A percentile compares a stretch with the other conserved stretches of the same genome.
Conservation (phyloP, 78 protist genomes). For the Neovahlkampfia damariscottae region DNA sequence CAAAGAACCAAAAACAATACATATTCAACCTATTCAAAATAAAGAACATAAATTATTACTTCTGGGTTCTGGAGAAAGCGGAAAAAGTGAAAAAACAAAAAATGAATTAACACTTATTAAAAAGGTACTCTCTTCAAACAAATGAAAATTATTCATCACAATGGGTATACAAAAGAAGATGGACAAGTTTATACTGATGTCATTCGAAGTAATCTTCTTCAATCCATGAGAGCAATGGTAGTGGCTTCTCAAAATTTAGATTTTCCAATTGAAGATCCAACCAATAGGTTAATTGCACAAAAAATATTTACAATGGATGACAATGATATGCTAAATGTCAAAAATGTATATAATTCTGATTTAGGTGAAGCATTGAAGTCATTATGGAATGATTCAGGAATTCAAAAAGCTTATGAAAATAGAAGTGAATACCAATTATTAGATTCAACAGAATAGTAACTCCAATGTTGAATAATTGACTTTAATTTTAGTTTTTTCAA, state of each 20-base stretch:
- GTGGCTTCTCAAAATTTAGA: background rate
- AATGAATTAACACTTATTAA: background rate
- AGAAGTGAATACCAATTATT: background rate
- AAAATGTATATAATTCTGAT: background rate
- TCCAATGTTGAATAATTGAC: too few relatives aligned
- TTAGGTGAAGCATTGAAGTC: background rate
- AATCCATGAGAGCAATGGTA: conserved; percentile 36
- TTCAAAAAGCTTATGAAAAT: background rate
- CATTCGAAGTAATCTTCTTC: conserved; percentile 41
- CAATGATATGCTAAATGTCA: background rate
- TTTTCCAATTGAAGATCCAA: background rate
- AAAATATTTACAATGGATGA: background rate
- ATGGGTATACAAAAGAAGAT: conserved; percentile 54
- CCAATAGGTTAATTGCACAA: background rate
- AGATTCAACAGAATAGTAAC: conserved; percentile 18
- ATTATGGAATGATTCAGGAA: conserved; percentile 4
- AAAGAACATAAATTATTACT: background rate
- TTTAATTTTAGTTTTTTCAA: too few relatives aligned
- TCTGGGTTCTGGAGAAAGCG: conserved; percentile 70
- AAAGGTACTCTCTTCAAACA: conserved; percentile 74
- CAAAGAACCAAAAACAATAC: too few relatives aligned
- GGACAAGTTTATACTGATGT: conserved; percentile 38
- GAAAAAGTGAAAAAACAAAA: conserved; percentile 33
- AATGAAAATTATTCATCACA: conserved; percentile 53
- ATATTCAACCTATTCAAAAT: too few relatives aligned